Base-by-base conservation (phyloP, 345 rosid species). In the Murraya koenigii region DNA sequence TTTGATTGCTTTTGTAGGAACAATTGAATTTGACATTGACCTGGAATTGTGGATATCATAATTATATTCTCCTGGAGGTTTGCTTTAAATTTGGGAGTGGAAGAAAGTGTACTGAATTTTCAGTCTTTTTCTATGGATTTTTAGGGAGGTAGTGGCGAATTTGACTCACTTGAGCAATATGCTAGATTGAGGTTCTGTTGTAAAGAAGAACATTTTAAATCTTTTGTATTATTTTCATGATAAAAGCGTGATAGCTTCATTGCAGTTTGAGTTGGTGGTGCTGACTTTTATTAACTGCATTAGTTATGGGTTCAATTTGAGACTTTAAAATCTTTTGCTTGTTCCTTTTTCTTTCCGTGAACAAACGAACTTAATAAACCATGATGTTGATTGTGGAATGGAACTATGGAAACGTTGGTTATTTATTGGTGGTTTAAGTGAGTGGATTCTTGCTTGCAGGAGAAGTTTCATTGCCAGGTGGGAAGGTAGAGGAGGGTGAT, bases 381-480 rank as follows among this genome's bases (percentile, higher is more conserved):
- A 44, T 30, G 67, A 63, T 63, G 66, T 28, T 25, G 26, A 25
- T 13, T 25, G 35, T 23, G 19, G 17, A 77, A 20, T n/a, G 44
- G 56, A 47, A 49, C 62, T 26, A 39, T 80, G 69, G 72, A 17
- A 49, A 17, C 7, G 22, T 17, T 52, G 56, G 49, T 39, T 58
- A 60, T 65, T 47, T 54, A 3, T 71, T 58, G 64, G 9, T 80
- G 44, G 36, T 22, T 19, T 75, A n/a, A 69, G 28, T 77, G 54
- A 60, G 22, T 55, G 63, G 56, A 52, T 65, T 47, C 35, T 78
- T 83, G 80, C 62, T 75, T 86, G 80, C 82, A 92, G 97, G 97
- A 73, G 97, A 92, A 83, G 90, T 92, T 77, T 88, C 94, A 79
- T 80, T 92, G 83, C 97, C 97, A 11, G 97, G 97, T 76, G 94